Evolutionary conservation across 257 asterid species (phyloP), one percentile per base, ranked within the genome.

Genomic region (Nicotiana benthamiana): DNA sequence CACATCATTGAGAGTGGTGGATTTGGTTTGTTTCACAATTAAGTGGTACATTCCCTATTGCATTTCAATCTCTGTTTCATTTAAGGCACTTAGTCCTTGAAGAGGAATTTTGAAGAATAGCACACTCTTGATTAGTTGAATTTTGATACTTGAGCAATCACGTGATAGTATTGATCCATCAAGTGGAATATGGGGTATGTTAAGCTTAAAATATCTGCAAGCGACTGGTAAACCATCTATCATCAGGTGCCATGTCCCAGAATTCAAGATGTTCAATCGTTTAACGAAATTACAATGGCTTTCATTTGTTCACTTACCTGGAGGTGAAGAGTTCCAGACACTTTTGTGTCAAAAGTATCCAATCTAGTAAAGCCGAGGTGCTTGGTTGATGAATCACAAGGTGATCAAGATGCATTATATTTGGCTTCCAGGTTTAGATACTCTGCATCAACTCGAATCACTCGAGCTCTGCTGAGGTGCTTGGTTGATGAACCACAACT

Each of bases 1-100:
- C 40, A 34, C 40, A 34, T 34, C 40, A 6, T 48, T 83, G 7
- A 56, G 76, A 28, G 83, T 70, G 67, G 68, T 83, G 79, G 85
- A 83, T 79, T 40, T 83, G 72, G 77, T 27, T 0, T 8, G 17
- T n/a, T 48, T 82, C 80, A 54, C n/a, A 12, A 6, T 79, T 79
- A 8, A 56, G 65, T 4, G 17, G 51, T 67, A 32, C 75, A 11
- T 57, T 34, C 34, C 62, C 52, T 32, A 68, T 83, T 30, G 34
- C 34, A 30, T 30, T 30, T 24, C 72, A 24, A 12, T 15, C 6
- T 12, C 4, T 78, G 62, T 4, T 79, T 68, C 75, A 12, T 4
- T 53, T 83, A 40, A 83, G 83, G 5, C 72, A 70, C 53, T 20
- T 83, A 36, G 68, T 80, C 17, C 8, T 70, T 30, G 22, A 48